These are phyloP conservation scores for Rhodotorula sp. DNA, from an alignment of 1,284 basidiomycete species.

Conservation along the genomic window DNA sequence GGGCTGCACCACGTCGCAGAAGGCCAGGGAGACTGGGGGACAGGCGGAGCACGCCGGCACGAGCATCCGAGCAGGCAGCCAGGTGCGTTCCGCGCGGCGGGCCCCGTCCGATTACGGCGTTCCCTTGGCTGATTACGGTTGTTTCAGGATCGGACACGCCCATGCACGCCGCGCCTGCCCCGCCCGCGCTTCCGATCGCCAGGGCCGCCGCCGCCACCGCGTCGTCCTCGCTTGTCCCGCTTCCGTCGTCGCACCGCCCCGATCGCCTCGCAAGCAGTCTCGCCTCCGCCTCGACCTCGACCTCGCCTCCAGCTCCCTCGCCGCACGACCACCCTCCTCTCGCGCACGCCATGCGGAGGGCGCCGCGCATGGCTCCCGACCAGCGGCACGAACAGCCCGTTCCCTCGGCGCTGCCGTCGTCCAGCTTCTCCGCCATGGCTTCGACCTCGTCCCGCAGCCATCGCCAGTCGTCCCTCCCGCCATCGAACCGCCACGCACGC, in stretches of 20 bases:
- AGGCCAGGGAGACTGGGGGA: too few species aligned
- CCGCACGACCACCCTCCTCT: neutral
- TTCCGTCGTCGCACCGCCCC: neutral
- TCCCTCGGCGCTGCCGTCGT: slow-evolving; percentile 17
- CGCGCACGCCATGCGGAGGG: slow-evolving; percentile 12
- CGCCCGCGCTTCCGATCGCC: slow-evolving; percentile 1
- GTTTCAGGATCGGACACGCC: neutral
- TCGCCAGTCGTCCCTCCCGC: slow-evolving; percentile 13
- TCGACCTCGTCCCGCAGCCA: neutral
- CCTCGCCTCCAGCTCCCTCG: too few species aligned
- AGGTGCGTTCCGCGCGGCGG: too few species aligned
- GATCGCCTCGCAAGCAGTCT: neutral
- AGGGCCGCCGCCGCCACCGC: slow-evolving; percentile 12
- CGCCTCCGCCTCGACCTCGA: neutral
- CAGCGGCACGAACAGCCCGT: slow-evolving; percentile 23
- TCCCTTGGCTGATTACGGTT: neutral
- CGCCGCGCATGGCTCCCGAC: slow-evolving; percentile 13
- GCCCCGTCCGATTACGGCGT: too few species aligned
- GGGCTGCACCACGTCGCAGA: too few species aligned
- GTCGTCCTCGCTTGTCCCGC: neutral
- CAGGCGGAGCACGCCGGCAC: too few species aligned
- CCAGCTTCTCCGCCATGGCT: slow-evolving; percentile 10
- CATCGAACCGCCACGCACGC: neutral
- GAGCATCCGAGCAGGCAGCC: too few species aligned
- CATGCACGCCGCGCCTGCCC: neutral